Base-by-base conservation (phyloP, 2,329 filamentous ascomycete genomes). In the Colletotrichum sp. region DNA sequence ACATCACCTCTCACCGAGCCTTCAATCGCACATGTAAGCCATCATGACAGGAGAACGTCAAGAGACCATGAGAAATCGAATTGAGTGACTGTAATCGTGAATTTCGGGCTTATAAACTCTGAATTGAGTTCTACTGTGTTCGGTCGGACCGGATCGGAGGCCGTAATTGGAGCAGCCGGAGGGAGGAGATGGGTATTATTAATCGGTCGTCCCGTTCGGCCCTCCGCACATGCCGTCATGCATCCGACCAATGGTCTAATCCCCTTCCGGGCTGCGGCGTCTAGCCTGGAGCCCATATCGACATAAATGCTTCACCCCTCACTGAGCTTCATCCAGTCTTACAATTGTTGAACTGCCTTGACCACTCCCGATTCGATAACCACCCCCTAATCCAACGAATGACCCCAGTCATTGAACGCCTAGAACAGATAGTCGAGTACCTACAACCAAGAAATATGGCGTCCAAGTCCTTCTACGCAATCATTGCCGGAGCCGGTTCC, bases 401-500 rank as follows among this genome's bases (percentile, higher is more conserved):
- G 43, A 52, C 43, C 43, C 43, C 43, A 48, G 43, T 48, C 43
- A 21, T 10, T 48, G 18, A 48, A 48, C 43, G 43, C n/a, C 43
- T 52, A 21, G 10, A 52, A 52, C 43, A 52, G n/a, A 52, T 52
- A 21, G 43, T 24, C n/a, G 43, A 52, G 12, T 52, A 13, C n/a
- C 34, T 21, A 15, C 13, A 70, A 24, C 28, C 18, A 39, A 32
- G n/a, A 15, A 77, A 7, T 26, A 83, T 82, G 80, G 76, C 82
- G 8, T 81, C 83, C 76, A 84, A 83, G 52, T 72, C 73, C 28
- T 78, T 94, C 80, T 94, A 93, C 82, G 92, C 93, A 67, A 86
- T 96, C 76, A 85, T 96, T 74, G 93, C 93, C 13, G 94, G 94
- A 71, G 93, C 92, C 57, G 94, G 94, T n/a, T 86, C 93, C 7